Percentiles rank a stretch among this genome's conserved stretches.
Evolutionary conservation across 164 flowering plant species (phyloP).

Genomic region (Tinospora cordifolia): DNA sequence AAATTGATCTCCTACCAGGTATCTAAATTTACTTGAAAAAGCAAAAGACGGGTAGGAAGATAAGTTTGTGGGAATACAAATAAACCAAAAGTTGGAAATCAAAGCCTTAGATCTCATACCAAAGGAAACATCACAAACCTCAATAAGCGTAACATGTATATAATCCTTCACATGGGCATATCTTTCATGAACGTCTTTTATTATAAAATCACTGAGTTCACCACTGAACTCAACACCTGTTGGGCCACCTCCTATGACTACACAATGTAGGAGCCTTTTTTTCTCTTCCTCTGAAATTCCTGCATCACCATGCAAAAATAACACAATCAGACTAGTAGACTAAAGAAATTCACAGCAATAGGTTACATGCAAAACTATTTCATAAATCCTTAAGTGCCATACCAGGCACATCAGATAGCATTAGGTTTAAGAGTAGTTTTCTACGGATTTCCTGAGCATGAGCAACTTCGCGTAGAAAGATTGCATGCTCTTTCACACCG

Average conservation of each 20-base stretch:
- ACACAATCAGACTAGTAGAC: neutral
- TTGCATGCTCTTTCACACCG: conserved; percentile 82
- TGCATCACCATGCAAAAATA: conserved; percentile 20
- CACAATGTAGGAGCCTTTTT: conserved; percentile 75
- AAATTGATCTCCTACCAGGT: neutral
- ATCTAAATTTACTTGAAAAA: conserved; percentile 4
- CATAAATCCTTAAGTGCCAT: conserved; percentile 9
- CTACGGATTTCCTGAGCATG: conserved; percentile 95
- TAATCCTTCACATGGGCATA: conserved; percentile 88
- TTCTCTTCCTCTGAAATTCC: conserved; percentile 86
- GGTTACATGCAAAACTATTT: neutral
- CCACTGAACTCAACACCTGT: conserved; percentile 99
- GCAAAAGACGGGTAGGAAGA: neutral
- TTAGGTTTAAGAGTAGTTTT: conserved; percentile 82
- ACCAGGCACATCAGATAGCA: conserved; percentile 95
- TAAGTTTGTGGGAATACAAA: neutral
- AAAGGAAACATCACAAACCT: conserved; percentile 40
- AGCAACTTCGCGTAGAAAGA: conserved; percentile 85
- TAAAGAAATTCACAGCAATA: neutral
- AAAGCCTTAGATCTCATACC: neutral
- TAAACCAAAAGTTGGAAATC: neutral
- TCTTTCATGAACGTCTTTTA: conserved; percentile 77
- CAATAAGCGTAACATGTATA: conserved; percentile 84
- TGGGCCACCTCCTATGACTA: conserved; percentile 98
- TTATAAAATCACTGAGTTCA: conserved; percentile 95